Evolutionary conservation across 2,329 filamentous ascomycete genomes (phyloP).

Genomic region (Aspergillus persii): DNA sequence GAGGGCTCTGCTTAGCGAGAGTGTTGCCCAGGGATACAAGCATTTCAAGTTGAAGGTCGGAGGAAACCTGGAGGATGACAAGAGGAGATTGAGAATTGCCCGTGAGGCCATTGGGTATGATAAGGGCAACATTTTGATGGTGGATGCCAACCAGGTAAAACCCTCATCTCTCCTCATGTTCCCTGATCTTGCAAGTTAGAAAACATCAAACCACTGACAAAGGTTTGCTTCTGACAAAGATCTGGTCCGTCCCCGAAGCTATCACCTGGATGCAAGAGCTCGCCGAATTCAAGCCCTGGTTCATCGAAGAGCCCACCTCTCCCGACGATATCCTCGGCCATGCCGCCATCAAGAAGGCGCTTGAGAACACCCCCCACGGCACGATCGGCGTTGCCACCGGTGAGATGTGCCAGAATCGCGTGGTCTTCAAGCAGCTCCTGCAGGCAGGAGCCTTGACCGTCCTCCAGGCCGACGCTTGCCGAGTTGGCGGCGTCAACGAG

Average conservation of each 20-base stretch:
- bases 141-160: constrained; percentile 80
- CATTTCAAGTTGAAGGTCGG: constrained; percentile 95
- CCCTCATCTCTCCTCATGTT: background rate
- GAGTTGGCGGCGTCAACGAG: constrained; percentile 87
- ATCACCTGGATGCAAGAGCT: constrained; percentile 83
- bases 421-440: constrained; percentile 90
- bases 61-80: constrained; percentile 68
- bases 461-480: constrained; percentile 86
- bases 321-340: constrained; percentile 89
- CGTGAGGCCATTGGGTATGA: constrained; percentile 80
- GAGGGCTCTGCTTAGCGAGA: constrained; percentile 70
- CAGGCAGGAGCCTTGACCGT: constrained; percentile 78
- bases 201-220: background rate
- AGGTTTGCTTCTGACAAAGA: constrained; percentile 30
- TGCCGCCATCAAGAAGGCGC: constrained; percentile 77
- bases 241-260: constrained; percentile 87
- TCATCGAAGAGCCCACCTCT: constrained; percentile 90
- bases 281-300: constrained; percentile 76
- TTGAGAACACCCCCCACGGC: constrained; percentile 51
- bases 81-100: constrained; percentile 68
- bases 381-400: constrained; percentile 86
- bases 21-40: constrained; percentile 70
- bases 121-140: constrained; percentile 80
- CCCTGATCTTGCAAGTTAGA: background rate
- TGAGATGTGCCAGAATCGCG: constrained; percentile 94